These are phyloP conservation scores for Nitzschia putrida DNA, from an alignment of 108 stramenopile species.

Conservation along the genomic window DNA sequence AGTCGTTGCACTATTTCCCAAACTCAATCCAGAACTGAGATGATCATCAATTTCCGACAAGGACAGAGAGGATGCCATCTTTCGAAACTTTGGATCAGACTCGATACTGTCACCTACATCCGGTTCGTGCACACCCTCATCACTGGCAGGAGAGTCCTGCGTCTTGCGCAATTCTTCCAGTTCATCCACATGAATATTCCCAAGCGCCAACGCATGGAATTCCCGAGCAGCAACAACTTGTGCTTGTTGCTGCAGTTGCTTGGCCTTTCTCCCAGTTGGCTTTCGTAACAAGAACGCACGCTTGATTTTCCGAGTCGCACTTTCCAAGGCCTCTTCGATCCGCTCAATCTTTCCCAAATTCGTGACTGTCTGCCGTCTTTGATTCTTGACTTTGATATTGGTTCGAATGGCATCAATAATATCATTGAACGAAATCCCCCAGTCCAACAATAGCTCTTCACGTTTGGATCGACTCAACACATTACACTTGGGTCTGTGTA, in stretches of 20 bases:
- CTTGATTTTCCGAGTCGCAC: conserved; percentile 43
- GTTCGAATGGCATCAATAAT: conserved; percentile 63
- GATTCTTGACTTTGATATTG: conserved; percentile 59
- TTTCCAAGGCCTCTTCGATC: conserved; percentile 58
- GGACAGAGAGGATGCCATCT: background rate
- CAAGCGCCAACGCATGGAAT: background rate
- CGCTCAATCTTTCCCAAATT: conserved; percentile 53
- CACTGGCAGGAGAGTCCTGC: background rate
- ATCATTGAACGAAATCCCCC: conserved; percentile 58
- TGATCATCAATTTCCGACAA: conserved; percentile 13
- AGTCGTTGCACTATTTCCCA: conserved; percentile 38
- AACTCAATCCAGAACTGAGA: conserved; percentile 12
- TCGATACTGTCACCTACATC: background rate
- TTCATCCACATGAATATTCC: background rate
- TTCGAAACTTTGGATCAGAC: background rate
- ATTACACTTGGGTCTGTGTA: conserved; percentile 42
- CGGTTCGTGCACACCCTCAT: background rate
- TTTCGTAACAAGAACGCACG: conserved; percentile 36
- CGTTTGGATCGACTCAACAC: conserved; percentile 61
- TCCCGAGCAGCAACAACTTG: conserved; percentile 19
- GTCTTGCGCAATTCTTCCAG: background rate
- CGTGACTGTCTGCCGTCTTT: conserved; percentile 66
- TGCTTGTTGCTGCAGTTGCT: conserved; percentile 25
- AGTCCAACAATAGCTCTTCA: conserved; percentile 59
- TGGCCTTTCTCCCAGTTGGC: conserved; percentile 31